These are phyloP conservation scores for Beauveria brongniartii DNA, from an alignment of 2,329 filamentous ascomycete species.

Conservation along the genomic window DNA sequence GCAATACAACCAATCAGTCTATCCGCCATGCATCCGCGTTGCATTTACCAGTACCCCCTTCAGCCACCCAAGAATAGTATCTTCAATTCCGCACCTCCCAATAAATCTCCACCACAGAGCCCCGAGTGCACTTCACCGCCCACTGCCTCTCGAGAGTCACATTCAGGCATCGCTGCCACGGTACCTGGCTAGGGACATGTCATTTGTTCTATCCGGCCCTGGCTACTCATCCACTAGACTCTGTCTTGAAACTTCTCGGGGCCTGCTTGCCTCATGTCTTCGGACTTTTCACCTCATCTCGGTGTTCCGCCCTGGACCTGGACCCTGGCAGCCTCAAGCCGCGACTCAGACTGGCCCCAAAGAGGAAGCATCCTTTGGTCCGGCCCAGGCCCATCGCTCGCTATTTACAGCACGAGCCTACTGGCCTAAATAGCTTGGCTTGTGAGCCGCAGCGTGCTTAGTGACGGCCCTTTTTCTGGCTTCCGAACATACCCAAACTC, in stretches of 20 bases:
- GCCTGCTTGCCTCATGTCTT: not conserved
- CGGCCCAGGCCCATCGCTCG: not conserved
- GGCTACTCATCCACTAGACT: not conserved
- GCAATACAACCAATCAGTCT: not conserved
- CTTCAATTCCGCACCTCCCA: not conserved
- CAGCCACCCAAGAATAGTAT: conserved; percentile 1
- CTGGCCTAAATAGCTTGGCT: not conserved
- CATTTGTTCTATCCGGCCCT: not conserved
- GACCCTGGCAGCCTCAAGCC: not conserved
- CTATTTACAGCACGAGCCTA: not conserved
- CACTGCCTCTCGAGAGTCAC: not conserved
- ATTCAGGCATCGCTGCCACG: not conserved
- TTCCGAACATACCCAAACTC: not conserved
- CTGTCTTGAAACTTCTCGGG: not conserved
- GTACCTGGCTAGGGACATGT: not conserved
- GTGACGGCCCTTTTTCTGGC: not conserved
- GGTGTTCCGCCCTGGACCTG: conserved; percentile 1
- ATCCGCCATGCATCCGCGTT: not conserved
- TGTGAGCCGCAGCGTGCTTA: not conserved
- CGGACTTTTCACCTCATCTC: not conserved
- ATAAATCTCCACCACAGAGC: not conserved
- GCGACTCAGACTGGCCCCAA: not conserved
- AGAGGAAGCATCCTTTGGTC: conserved; percentile 6
- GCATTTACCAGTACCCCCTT: not conserved
- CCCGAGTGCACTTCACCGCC: not conserved